Conservation (phyloP, 805 yeast species). For the Suhomyces emberorum region DNA sequence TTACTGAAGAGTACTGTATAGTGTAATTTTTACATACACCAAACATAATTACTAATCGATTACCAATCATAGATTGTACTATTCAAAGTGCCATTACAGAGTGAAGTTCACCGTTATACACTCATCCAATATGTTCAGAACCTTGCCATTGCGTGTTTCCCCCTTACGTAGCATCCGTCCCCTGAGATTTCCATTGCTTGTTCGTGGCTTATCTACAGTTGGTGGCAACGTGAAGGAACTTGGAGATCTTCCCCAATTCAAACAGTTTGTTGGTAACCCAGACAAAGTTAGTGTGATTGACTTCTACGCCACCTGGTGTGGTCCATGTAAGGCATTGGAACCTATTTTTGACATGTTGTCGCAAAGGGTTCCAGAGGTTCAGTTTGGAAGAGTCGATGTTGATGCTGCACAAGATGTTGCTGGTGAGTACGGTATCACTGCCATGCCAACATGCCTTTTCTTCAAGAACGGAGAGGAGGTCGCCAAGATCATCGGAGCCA, state of each 20-base stretch:
- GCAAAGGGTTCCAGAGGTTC: constrained; percentile 45
- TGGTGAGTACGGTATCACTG: constrained; percentile 55
- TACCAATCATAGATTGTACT: too few species aligned
- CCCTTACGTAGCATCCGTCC: too few species aligned
- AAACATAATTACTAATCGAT: too few species aligned
- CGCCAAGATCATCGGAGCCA: constrained; percentile 65
- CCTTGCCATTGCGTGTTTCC: too few species aligned
- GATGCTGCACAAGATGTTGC: constrained; percentile 62
- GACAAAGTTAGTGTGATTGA: constrained; percentile 53
- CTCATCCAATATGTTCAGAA: too few species aligned
- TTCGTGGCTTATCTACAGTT: too few species aligned
- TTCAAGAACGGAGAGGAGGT: constrained; percentile 58
- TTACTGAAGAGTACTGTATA: too few species aligned
- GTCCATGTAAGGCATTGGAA: constrained; percentile 72
- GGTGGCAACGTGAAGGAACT: too few species aligned
- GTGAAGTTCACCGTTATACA: too few species aligned
- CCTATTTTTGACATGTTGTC: constrained; percentile 49
- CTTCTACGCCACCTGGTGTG: constrained; percentile 75
- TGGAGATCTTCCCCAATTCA: constrained; percentile 24
- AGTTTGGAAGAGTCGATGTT: constrained; percentile 69
- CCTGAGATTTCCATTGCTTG: too few species aligned
- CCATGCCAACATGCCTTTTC: constrained; percentile 74
- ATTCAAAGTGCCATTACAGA: too few species aligned
- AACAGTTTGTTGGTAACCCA: constrained; percentile 12
- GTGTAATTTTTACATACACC: too few species aligned